Evolutionary conservation across 768 basidiomycete genomes (phyloP).

Genomic region (Pisolithus tinctorius): DNA sequence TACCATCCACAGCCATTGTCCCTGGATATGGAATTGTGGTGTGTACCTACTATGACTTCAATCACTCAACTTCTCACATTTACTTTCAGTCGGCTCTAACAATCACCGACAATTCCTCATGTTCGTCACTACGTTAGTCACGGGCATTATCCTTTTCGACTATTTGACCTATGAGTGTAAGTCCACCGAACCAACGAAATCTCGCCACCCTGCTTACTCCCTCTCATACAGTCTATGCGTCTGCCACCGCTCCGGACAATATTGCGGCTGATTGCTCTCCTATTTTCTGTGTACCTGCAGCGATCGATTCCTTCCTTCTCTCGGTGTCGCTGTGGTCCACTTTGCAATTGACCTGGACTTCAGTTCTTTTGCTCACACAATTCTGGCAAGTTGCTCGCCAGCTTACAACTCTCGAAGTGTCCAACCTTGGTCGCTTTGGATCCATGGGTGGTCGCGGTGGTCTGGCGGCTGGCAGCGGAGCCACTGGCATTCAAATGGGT

Average conservation of each 20-base stretch:
- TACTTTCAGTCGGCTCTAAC: constrained; percentile 66
- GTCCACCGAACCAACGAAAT: constrained; percentile 21
- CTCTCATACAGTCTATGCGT: constrained; percentile 46
- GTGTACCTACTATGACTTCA: constrained; percentile 22
- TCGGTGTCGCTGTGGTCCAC: constrained; percentile 80
- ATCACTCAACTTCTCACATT: constrained; percentile 2
- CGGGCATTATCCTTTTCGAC: constrained; percentile 76
- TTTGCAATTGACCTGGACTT: constrained; percentile 93
- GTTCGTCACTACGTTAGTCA: constrained; percentile 83
- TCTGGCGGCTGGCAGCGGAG: constrained; percentile 37
- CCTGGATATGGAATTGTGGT: constrained; percentile 99
- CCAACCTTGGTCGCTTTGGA: constrained; percentile 90
- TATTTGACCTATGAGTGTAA: constrained; percentile 78
- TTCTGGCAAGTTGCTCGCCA: constrained; percentile 90
- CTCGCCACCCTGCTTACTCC: neutral
- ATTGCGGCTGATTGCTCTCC: constrained; percentile 15
- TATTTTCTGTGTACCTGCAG: constrained; percentile 60
- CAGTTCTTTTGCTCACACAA: constrained; percentile 78
- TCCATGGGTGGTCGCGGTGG: constrained; percentile 93
- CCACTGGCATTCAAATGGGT: constrained; percentile 58
- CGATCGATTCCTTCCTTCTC: constrained; percentile 78
- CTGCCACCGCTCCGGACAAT: constrained; percentile 17
- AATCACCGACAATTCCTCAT: constrained; percentile 95
- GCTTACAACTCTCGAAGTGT: constrained; percentile 94
- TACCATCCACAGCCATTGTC: constrained; percentile 67